These are phyloP conservation scores for Fonsecaea nubica DNA, from an alignment of 2,329 filamentous ascomycete species.

Conservation along the genomic window DNA sequence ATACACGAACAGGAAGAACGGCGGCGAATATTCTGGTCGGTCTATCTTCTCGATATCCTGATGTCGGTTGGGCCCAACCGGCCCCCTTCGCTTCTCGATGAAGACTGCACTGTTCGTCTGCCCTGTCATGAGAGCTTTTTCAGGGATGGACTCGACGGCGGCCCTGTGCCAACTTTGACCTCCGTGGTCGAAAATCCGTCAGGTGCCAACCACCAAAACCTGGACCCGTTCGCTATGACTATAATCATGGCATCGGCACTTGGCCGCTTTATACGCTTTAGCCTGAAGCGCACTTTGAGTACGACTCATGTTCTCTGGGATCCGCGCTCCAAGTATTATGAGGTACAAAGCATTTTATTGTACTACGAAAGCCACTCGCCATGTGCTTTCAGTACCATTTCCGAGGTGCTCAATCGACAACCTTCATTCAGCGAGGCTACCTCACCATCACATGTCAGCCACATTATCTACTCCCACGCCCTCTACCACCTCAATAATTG, in stretches of 20 bases:
- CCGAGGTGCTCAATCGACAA: not conserved
- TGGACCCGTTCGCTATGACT: slow-evolving; percentile 22
- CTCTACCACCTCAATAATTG: slow-evolving; percentile 48
- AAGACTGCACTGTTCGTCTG: slow-evolving; percentile 35
- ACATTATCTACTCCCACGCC: slow-evolving; percentile 44
- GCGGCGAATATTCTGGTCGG: slow-evolving; percentile 91
- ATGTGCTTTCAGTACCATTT: slow-evolving; percentile 13
- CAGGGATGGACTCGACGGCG: slow-evolving; percentile 9
- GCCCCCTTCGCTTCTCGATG: slow-evolving; percentile 80
- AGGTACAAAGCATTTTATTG: slow-evolving; percentile 22
- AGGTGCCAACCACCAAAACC: slow-evolving; percentile 5
- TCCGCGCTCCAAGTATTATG: slow-evolving; percentile 26
- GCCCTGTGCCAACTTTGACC: slow-evolving; percentile 23
- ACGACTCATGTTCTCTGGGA: slow-evolving; percentile 20
- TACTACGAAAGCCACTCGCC: slow-evolving; percentile 21
- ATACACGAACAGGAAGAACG: slow-evolving; percentile 83
- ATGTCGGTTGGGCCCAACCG: slow-evolving; percentile 89
- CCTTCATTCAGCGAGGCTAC: not conserved
- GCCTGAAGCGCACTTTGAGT: slow-evolving; percentile 19
- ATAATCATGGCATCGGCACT: slow-evolving; percentile 26
- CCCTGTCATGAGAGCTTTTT: slow-evolving; percentile 31
- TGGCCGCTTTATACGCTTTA: slow-evolving; percentile 22
- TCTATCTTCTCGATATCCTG: slow-evolving; percentile 89
- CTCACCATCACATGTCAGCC: slow-evolving; percentile 31
- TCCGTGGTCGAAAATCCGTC: slow-evolving; percentile 4